These are phyloP conservation scores for Wolfiporia cocos DNA, from an alignment of 1,284 basidiomycete species.

Conservation along the genomic window DNA sequence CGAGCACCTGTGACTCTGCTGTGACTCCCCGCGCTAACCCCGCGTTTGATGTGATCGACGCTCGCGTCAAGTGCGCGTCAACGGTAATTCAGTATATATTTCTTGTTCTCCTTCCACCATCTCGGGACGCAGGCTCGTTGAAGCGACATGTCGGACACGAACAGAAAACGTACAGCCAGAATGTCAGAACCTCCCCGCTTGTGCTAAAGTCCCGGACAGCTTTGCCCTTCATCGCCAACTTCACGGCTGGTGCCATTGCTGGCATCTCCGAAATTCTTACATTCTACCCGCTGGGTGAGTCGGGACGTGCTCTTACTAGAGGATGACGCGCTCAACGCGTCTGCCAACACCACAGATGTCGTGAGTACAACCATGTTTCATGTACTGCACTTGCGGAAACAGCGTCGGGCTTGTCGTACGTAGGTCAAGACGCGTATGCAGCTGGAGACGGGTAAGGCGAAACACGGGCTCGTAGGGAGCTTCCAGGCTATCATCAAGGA, in stretches of 20 bases:
- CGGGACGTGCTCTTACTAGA: not conserved
- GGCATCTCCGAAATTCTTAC: constrained; percentile 80
- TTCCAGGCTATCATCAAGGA: constrained; percentile 73
- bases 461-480: constrained; percentile 77
- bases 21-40: no score
- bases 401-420: constrained; percentile 12
- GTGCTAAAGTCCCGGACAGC: constrained; percentile 15
- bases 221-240: constrained; percentile 28
- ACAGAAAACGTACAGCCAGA: constrained; percentile 4
- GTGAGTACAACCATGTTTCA: constrained; percentile 20
- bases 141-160: constrained; percentile 3
- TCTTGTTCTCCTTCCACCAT: no score
- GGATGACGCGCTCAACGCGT: not conserved
- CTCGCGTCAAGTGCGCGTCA: no score
- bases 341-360: constrained; percentile 20
- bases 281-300: constrained; percentile 87
- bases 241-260: constrained; percentile 28
- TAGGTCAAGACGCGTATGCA: constrained; percentile 98
- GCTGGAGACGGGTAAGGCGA: constrained; percentile 77
- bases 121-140: no score
- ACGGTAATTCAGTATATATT: no score
- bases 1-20: no score
- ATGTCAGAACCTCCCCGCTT: not conserved
- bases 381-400: constrained; percentile 13
- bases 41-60: no score